Percentiles rank a stretch among this genome's conserved stretches.
These are phyloP conservation scores for Cryphonectria nitschkei DNA, from an alignment of 2,329 filamentous ascomycete species.

Conservation along the genomic window DNA sequence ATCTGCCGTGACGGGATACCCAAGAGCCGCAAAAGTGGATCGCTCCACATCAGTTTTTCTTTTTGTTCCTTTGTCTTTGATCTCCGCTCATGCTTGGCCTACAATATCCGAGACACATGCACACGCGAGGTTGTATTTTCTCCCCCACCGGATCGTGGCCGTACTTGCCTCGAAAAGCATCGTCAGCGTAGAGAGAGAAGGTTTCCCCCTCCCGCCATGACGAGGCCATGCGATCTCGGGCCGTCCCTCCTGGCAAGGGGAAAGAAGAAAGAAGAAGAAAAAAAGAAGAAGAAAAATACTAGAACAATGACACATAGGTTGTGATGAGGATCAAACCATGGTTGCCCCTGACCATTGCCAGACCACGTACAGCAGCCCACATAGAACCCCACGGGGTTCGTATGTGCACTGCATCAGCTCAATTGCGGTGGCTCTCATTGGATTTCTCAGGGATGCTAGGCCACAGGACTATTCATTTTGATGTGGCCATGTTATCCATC, in stretches of 20 bases:
- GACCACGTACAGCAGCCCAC: neutral
- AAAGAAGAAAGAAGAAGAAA: too few species aligned
- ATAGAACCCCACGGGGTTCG: neutral
- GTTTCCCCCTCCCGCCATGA: neutral
- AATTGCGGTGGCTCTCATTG: neutral
- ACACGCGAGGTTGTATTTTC: neutral
- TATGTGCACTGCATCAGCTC: slow-evolving; percentile 5
- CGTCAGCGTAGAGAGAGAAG: neutral
- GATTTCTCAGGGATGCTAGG: neutral
- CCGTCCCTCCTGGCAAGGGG: neutral
- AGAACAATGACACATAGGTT: neutral
- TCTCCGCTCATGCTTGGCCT: neutral
- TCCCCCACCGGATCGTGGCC: neutral
- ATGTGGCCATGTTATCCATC: neutral
- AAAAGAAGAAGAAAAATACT: neutral
- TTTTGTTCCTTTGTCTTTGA: neutral
- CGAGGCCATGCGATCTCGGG: slow-evolving; percentile 2
- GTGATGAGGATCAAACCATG: neutral
- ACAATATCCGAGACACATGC: neutral
- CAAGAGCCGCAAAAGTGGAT: slow-evolving; percentile 1
- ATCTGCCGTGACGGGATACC: neutral
- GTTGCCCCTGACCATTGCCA: neutral
- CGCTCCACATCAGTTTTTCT: neutral
- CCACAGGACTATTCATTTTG: neutral
- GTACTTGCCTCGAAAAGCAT: neutral